A percentile compares a stretch with the other conserved stretches of the same genome.
phyloP scores from a whole-genome alignment of 2,329 filamentous ascomycete species.

The Aspergillus viridinutans region DNA sequence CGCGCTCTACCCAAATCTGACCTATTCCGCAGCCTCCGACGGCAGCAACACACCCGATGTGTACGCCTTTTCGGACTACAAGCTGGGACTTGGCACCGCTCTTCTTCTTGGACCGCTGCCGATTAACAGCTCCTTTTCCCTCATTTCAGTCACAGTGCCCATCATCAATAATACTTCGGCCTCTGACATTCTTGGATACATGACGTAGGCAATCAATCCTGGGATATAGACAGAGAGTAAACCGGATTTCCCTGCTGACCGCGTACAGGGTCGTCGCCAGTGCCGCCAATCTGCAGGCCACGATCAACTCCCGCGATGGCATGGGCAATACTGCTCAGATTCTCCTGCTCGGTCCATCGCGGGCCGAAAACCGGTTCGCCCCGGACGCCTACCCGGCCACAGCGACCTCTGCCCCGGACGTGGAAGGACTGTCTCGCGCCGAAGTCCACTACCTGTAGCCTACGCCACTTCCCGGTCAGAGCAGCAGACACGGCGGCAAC shows the following conservation, averaged over 20 bases:
- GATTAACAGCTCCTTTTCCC: constrained; percentile 67
- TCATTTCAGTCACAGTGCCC: constrained; percentile 77
- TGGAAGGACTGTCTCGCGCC: constrained; percentile 25
- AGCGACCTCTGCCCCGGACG: constrained; percentile 30
- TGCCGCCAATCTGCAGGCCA: constrained; percentile 25
- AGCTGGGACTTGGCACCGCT: constrained; percentile 47
- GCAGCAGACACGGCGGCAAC: constrained; percentile 17
- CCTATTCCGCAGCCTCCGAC: constrained; percentile 46
- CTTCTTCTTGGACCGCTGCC: constrained; percentile 73
- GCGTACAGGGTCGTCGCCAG: constrained; percentile 50
- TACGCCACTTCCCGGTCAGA: constrained; percentile 36
- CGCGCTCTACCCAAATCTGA: constrained; percentile 72
- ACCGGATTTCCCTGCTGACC: background rate
- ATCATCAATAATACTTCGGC: constrained; percentile 63
- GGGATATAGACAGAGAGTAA: background rate
- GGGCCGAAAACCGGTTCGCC: constrained; percentile 62
- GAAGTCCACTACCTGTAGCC: constrained; percentile 59
- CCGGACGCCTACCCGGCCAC: constrained; percentile 13
- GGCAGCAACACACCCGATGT: constrained; percentile 28
- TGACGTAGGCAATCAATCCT: constrained; percentile 55
- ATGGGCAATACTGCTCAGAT: constrained; percentile 66
- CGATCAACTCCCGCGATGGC: constrained; percentile 41
- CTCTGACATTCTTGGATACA: constrained; percentile 70
- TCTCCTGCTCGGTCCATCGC: constrained; percentile 65
- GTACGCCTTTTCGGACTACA: constrained; percentile 38